These are phyloP conservation scores for Ophiostoma ulmi DNA, from an alignment of 2,329 filamentous ascomycete genomes.

Conservation along the genomic window DNA sequence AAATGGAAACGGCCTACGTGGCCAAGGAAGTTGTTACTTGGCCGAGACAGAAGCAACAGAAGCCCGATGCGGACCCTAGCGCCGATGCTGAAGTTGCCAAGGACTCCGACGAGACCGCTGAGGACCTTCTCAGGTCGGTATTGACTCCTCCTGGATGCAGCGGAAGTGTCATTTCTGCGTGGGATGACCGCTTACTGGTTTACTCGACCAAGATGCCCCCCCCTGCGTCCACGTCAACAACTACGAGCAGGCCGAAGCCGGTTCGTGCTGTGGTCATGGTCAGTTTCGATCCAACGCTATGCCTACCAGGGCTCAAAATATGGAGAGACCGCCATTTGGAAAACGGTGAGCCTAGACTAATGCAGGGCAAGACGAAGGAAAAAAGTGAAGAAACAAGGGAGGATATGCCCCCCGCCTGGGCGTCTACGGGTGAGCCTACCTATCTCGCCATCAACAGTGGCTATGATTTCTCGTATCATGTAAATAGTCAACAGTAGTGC, in stretches of 20 bases:
- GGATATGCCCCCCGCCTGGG: neutral
- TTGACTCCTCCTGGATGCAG: constrained; percentile 38
- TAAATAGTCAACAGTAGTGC: neutral
- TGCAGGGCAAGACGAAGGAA: neutral
- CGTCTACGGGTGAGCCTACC: neutral
- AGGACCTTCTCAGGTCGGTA: constrained; percentile 34
- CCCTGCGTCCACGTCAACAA: neutral
- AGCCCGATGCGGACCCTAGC: neutral
- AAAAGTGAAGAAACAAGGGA: neutral
- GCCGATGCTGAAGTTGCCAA: neutral
- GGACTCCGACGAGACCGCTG: neutral
- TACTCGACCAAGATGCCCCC: constrained; percentile 35
- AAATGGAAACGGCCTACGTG: neutral
- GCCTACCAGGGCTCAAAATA: constrained; percentile 15
- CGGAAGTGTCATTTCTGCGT: constrained; percentile 39
- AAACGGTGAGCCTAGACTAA: neutral
- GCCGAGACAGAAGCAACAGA: constrained; percentile 30
- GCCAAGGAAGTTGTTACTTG: constrained; percentile 30
- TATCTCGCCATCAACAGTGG: neutral
- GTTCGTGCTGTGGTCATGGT: constrained; percentile 38
- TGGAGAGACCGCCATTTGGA: constrained; percentile 10
- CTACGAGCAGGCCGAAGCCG: constrained; percentile 24
- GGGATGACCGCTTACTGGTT: constrained; percentile 46
- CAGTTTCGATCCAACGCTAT: constrained; percentile 38
- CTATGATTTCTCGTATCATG: constrained; percentile 2